Percentiles rank a stretch among this genome's conserved stretches.
These are phyloP conservation scores for Neostapfia colusana DNA, from an alignment of 176 grass and related monocot species.

Conservation along the genomic window DNA sequence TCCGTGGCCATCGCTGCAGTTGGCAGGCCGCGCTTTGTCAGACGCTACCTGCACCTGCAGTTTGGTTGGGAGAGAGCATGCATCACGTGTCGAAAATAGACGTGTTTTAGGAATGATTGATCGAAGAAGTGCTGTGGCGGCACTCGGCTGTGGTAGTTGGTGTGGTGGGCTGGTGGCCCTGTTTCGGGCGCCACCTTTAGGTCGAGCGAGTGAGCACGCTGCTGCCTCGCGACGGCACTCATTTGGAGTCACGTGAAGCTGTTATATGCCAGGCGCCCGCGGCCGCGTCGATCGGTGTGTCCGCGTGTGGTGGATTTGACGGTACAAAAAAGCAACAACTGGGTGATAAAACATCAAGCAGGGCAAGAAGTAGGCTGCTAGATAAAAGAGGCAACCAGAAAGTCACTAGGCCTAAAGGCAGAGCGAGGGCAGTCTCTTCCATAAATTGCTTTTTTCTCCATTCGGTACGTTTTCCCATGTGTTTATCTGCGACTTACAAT, in stretches of 20 bases:
- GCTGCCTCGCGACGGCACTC: neutral
- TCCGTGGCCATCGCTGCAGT: neutral
- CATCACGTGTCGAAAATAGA: conserved; percentile 42
- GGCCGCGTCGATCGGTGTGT: neutral
- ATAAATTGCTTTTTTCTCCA: conserved; percentile 5
- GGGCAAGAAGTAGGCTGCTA: neutral
- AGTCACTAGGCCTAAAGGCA: neutral
- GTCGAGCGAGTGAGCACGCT: neutral
- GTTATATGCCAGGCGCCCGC: neutral
- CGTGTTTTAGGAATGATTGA: neutral
- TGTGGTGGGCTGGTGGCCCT: neutral
- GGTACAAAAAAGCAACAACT: no score
- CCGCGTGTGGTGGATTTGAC: no score
- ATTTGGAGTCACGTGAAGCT: neutral
- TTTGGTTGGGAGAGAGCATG: conserved; percentile 19
- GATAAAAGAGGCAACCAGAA: neutral
- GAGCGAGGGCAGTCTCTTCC: neutral
- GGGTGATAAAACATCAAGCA: neutral
- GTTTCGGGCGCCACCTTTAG: neutral
- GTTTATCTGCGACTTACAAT: conserved; percentile 30
- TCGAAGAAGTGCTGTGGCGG: neutral
- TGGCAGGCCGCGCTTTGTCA: conserved; percentile 20
- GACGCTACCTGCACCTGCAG: neutral
- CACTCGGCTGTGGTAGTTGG: neutral
- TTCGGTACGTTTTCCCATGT: conserved; percentile 5